These are phyloP conservation scores for Diaporthe citri DNA, from an alignment of 2,329 filamentous ascomycete species.

Conservation along the genomic window DNA sequence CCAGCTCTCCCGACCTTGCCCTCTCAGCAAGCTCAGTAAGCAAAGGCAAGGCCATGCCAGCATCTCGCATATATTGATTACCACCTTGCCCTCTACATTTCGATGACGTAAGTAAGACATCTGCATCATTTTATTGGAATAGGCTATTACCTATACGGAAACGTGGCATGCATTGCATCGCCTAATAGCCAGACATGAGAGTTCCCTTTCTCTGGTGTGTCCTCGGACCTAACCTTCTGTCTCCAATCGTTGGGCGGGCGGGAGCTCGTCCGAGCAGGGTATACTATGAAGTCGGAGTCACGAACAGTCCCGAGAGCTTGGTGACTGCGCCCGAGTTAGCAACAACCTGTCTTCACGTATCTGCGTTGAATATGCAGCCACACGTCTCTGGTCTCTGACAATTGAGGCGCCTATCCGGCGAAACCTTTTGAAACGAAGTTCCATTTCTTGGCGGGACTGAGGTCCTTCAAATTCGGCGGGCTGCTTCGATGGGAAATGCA, in stretches of 20 bases:
- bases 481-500: not conserved
- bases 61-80: conserved; percentile 16
- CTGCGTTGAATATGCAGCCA: not conserved
- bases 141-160: not conserved
- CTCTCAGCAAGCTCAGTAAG: not conserved
- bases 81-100: not conserved
- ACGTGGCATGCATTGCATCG: conserved; percentile 12
- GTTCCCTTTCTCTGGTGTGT: not conserved
- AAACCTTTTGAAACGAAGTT: not conserved
- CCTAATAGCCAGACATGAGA: not conserved
- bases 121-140: not conserved
- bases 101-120: not conserved
- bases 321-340: not conserved
- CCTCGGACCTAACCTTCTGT: not conserved
- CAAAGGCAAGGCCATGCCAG: not conserved
- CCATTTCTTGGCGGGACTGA: conserved; percentile 3
- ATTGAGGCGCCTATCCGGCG: conserved; percentile 3
- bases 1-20: not conserved
- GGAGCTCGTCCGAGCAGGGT: conserved; percentile 5
- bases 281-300: conserved; percentile 2
- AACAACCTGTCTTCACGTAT: not conserved
- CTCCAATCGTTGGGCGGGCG: not conserved
- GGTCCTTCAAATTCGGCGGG: not conserved
- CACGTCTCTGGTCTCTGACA: not conserved
- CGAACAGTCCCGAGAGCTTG: conserved; percentile 1